Conservation (phyloP, 805 yeast genomes). For the Tetrapisispora arboricola region DNA sequence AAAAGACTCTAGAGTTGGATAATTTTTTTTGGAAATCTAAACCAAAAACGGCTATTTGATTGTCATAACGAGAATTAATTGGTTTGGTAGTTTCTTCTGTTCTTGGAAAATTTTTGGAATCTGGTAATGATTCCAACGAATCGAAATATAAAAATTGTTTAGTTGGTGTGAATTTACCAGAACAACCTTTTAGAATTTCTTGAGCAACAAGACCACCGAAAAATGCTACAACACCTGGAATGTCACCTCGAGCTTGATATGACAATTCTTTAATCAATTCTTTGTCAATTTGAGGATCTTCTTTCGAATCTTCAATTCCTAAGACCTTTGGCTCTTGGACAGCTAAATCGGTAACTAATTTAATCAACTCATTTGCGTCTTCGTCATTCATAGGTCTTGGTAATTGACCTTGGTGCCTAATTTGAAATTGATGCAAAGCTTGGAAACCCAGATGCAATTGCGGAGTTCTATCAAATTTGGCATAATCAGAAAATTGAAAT, state of each 20-base stretch:
- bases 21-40: slow-evolving; percentile 59
- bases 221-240: slow-evolving; percentile 82
- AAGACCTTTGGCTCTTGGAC: slow-evolving; percentile 43
- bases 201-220: slow-evolving; percentile 94
- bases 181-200: slow-evolving; percentile 89
- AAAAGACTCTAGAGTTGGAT: slow-evolving; percentile 70
- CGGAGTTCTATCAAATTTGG: slow-evolving; percentile 86
- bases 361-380: slow-evolving; percentile 61
- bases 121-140: slow-evolving; percentile 84
- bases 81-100: slow-evolving; percentile 66
- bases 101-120: slow-evolving; percentile 45
- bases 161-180: slow-evolving; percentile 91
- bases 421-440: slow-evolving; percentile 69
- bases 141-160: slow-evolving; percentile 91
- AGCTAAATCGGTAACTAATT: slow-evolving; percentile 49
- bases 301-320: slow-evolving; percentile 24
- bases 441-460: slow-evolving; percentile 89
- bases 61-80: slow-evolving; percentile 74
- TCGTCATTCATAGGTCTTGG: slow-evolving; percentile 70
- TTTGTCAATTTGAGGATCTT: slow-evolving; percentile 46
- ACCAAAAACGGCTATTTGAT: slow-evolving; percentile 94
- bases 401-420: slow-evolving; percentile 48
- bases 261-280: slow-evolving; percentile 62
- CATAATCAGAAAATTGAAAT: slow-evolving; percentile 72
- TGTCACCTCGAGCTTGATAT: slow-evolving; percentile 82